Conservation (phyloP, 139 green algal genomes). For the Volvox africanus region DNA sequence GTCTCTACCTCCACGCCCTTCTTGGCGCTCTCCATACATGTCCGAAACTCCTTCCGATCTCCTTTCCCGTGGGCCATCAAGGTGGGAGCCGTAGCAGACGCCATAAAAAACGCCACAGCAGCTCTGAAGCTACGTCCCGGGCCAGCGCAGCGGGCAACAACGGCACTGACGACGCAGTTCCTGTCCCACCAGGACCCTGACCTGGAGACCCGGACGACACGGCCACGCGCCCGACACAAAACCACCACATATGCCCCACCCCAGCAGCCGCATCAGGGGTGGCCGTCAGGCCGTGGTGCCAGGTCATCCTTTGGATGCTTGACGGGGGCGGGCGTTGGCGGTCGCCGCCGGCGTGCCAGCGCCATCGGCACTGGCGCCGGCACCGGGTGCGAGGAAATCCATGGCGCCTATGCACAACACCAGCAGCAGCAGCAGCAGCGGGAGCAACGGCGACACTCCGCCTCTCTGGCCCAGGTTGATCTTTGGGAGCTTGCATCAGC, state of each 20-base stretch:
- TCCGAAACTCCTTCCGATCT: too few species aligned
- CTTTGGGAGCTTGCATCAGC: not conserved
- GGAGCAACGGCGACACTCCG: not conserved
- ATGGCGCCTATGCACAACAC: not conserved
- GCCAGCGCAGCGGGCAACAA: not conserved
- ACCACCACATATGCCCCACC: not conserved
- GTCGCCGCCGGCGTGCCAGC: not conserved
- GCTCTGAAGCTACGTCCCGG: not conserved
- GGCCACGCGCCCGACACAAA: not conserved
- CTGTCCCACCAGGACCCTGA: not conserved
- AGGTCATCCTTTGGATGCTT: not conserved
- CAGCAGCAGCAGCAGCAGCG: not conserved
- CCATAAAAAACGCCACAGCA: not conserved
- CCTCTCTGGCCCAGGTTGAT: not conserved
- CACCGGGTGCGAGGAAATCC: not conserved
- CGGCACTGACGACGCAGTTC: not conserved
- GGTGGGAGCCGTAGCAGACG: conserved; percentile 16
- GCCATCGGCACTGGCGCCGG: not conserved
- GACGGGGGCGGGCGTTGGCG: not conserved
- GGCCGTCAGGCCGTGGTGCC: not conserved
- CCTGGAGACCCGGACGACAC: not conserved
- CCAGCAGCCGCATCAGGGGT: not conserved
- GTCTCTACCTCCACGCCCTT: not conserved
- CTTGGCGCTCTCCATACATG: too few species aligned
- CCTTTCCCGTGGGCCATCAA: not conserved